These are phyloP conservation scores for Scedosporium minutisporum DNA, from an alignment of 2,329 filamentous ascomycete genomes.

Conservation along the genomic window DNA sequence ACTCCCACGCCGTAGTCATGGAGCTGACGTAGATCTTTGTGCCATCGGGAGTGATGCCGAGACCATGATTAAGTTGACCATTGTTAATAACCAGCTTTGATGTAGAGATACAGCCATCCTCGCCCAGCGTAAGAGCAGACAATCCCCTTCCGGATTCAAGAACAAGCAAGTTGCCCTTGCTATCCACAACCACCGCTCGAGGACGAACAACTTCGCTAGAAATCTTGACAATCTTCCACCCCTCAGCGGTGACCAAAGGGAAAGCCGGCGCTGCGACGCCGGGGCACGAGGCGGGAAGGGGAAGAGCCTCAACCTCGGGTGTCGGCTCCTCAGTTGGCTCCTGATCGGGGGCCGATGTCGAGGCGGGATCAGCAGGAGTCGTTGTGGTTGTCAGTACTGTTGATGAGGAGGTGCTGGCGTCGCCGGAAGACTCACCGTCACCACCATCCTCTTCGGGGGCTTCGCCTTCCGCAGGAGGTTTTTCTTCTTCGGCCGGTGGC, in stretches of 20 bases:
- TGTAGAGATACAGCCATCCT: conserved; percentile 28
- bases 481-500: background rate
- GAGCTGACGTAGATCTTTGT: conserved; percentile 28
- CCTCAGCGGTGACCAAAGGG: conserved; percentile 21
- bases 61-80: conserved; percentile 27
- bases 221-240: conserved; percentile 30
- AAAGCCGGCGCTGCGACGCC: conserved; percentile 21
- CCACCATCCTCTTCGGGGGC: background rate
- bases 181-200: conserved; percentile 26
- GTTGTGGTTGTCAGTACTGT: conserved; percentile 8
- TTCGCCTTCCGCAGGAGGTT: conserved; percentile 4
- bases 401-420: conserved; percentile 9
- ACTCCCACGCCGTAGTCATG: conserved; percentile 38
- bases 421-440: conserved; percentile 7
- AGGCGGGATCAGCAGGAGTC: conserved; percentile 1
- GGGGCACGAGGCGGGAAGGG: conserved; percentile 22
- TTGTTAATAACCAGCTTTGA: conserved; percentile 25
- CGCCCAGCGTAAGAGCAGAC: conserved; percentile 28
- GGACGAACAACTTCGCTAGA: conserved; percentile 24
- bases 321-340: background rate
- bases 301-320: conserved; percentile 13
- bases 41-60: conserved; percentile 28
- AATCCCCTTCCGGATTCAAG: conserved; percentile 25
- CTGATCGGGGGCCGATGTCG: background rate
- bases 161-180: conserved; percentile 26